Percentiles rank a stretch among this genome's conserved stretches.
Conservation (phyloP, 495 filamentous ascomycete species). For the Podospora pseudocomata region DNA sequence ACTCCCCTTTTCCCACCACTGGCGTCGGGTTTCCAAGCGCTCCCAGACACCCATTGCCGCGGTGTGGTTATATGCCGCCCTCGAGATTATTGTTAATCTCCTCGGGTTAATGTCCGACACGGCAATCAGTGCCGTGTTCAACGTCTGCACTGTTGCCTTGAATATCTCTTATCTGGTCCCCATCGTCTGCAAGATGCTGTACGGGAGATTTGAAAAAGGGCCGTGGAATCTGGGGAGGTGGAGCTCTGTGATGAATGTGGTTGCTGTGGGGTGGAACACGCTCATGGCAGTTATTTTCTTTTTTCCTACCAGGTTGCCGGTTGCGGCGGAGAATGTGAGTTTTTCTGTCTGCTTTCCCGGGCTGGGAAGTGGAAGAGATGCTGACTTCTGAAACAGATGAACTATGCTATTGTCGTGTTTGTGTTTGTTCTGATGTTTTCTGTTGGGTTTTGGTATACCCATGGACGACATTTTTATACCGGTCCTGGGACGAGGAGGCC, state of each 20-base stretch:
- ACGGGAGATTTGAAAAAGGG: conserved; percentile 54
- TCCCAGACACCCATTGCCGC: conserved; percentile 58
- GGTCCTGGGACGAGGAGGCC: conserved; percentile 40
- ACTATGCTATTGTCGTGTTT: conserved; percentile 49
- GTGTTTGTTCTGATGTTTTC: conserved; percentile 43
- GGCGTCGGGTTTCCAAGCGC: conserved; percentile 51
- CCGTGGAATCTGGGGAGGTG: conserved; percentile 58
- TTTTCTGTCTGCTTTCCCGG: conserved; percentile 10
- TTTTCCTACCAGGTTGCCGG: conserved; percentile 54
- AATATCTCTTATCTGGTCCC: conserved; percentile 62
- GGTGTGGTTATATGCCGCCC: conserved; percentile 56
- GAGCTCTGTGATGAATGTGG: conserved; percentile 46
- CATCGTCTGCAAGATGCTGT: conserved; percentile 58
- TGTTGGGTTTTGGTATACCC: conserved; percentile 48
- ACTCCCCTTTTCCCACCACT: conserved; percentile 52
- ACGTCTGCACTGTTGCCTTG: conserved; percentile 59
- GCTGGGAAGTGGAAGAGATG: background rate
- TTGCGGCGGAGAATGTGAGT: conserved; percentile 41
- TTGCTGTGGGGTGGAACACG: conserved; percentile 56
- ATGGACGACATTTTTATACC: conserved; percentile 48
- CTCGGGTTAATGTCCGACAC: conserved; percentile 60
- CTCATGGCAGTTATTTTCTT: conserved; percentile 62
- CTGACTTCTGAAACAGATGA: conserved; percentile 32
- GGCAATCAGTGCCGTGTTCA: conserved; percentile 61
- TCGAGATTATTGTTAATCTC: conserved; percentile 58